These are phyloP conservation scores for Podosphaera aphanis DNA, from an alignment of 2,329 filamentous ascomycete genomes.

Conservation along the genomic window DNA sequence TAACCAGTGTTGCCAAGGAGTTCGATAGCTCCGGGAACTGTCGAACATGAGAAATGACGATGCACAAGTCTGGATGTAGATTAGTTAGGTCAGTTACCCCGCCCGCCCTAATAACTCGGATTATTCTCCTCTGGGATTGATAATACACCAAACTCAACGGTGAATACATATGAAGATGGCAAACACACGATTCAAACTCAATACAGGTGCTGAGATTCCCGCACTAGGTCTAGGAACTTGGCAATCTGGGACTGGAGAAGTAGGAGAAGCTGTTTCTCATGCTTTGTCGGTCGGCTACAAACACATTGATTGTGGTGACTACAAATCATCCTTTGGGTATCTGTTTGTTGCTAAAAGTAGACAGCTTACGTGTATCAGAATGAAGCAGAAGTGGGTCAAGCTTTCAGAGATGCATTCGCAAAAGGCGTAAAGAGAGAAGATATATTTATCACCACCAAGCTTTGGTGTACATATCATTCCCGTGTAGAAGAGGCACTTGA, in stretches of 20 bases:
- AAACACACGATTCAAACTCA: slow-evolving; percentile 15
- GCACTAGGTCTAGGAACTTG: slow-evolving; percentile 24
- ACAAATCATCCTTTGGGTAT: not conserved
- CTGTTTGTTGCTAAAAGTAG: slow-evolving; percentile 1
- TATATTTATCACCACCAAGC: slow-evolving; percentile 42
- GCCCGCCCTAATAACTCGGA: too few species aligned
- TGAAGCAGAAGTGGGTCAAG: slow-evolving; percentile 62
- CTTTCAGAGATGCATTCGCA: slow-evolving; percentile 38
- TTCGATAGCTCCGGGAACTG: too few species aligned
- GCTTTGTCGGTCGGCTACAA: slow-evolving; percentile 26
- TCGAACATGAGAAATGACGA: too few species aligned
- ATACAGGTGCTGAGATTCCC: slow-evolving; percentile 18
- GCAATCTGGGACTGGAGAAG: slow-evolving; percentile 22
- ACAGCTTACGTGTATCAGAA: slow-evolving; percentile 56
- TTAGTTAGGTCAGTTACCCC: too few species aligned
- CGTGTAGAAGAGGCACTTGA: slow-evolving; percentile 46
- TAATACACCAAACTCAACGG: not conserved
- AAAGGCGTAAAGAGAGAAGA: slow-evolving; percentile 37
- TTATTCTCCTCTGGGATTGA: too few species aligned
- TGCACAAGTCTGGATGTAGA: too few species aligned
- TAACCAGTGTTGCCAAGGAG: too few species aligned
- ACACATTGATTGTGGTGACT: slow-evolving; percentile 24
- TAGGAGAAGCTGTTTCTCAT: slow-evolving; percentile 18
- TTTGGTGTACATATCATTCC: slow-evolving; percentile 53
- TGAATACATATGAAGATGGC: slow-evolving; percentile 7